Conservation (phyloP, 805 yeast genomes). For the Pichia insulana region DNA sequence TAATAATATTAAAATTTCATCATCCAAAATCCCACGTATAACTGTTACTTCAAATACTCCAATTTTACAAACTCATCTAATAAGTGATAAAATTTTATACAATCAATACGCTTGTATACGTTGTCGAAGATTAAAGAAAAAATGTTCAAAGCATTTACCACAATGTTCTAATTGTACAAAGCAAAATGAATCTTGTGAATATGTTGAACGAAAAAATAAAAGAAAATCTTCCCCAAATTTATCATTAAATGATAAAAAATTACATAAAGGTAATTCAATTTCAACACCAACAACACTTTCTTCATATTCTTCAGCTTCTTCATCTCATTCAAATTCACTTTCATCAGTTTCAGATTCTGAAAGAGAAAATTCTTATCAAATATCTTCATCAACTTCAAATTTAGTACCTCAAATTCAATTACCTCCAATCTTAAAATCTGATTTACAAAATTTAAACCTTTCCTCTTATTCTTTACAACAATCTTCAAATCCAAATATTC, state of each 20-base stretch:
- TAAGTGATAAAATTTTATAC: background rate
- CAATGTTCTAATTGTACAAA: constrained; percentile 35
- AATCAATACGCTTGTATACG: constrained; percentile 33
- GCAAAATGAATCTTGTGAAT: constrained; percentile 32
- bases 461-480: background rate
- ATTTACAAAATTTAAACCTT: background rate
- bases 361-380: too few relatives aligned
- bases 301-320: background rate
- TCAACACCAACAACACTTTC: background rate
- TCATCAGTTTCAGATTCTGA: background rate
- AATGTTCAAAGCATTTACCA: constrained; percentile 38
- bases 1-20: too few relatives aligned
- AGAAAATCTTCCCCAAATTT: constrained; percentile 13
- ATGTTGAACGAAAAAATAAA: constrained; percentile 31
- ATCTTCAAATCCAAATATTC: background rate
- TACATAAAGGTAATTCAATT: background rate
- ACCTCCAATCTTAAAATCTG: background rate
- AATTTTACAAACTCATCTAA: background rate
- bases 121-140: constrained; percentile 42
- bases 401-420: background rate
- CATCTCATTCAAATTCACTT: background rate
- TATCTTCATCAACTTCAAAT: background rate
- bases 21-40: background rate
- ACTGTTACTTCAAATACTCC: background rate
- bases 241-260: background rate